Evolutionary conservation across 148 eudicot species (phyloP).

Genomic region (Camellia sinensis): DNA sequence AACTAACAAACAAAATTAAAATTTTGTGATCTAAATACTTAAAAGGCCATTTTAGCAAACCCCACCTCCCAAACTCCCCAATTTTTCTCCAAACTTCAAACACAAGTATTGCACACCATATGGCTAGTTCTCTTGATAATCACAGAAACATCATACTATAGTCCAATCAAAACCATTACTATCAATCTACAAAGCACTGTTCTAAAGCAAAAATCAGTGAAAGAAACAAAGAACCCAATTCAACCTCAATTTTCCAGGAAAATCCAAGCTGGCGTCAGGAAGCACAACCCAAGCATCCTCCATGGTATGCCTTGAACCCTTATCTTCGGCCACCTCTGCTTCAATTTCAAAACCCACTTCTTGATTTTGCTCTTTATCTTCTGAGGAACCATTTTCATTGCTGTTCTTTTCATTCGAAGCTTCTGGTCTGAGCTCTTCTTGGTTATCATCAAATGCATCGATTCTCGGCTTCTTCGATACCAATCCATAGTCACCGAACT

Average conservation of each 20-base stretch:
- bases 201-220: not conserved
- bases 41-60: too few species aligned
- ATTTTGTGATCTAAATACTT: not conserved
- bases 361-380: constrained; percentile 11
- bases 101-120: not conserved
- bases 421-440: constrained; percentile 5
- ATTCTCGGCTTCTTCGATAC: constrained; percentile 28
- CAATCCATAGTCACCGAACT: constrained; percentile 21
- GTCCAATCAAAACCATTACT: not conserved
- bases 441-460: not conserved
- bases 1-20: not conserved
- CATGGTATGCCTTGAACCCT: constrained; percentile 66
- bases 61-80: too few species aligned
- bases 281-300: constrained; percentile 74
- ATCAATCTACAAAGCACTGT: not conserved
- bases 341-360: constrained; percentile 37
- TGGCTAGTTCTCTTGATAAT: not conserved
- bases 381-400: not conserved
- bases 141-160: not conserved
- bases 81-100: not conserved
- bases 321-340: constrained; percentile 72
- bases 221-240: not conserved
- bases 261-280: constrained; percentile 36
- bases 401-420: not conserved
- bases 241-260: constrained; percentile 53